Percentiles rank a stretch among this genome's conserved stretches.
phyloP scores from a whole-genome alignment of 805 yeast genomes.

The Suhomyces kilbournensis region DNA sequence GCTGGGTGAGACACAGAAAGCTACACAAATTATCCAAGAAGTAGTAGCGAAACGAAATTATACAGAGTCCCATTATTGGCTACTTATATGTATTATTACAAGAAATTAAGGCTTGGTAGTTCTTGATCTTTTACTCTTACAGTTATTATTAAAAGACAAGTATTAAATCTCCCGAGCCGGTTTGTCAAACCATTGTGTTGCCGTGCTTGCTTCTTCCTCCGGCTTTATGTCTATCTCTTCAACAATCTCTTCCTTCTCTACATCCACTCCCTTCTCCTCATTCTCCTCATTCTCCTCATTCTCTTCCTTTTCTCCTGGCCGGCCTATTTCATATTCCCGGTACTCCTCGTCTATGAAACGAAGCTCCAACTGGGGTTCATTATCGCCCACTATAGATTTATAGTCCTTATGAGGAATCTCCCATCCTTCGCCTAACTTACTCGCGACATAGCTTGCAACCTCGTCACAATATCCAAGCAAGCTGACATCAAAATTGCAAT shows the following conservation, averaged over 20 bases:
- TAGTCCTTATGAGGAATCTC: slow-evolving; percentile 29
- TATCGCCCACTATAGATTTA: slow-evolving; percentile 13
- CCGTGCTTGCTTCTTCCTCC: not conserved
- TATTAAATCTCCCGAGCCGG: not conserved
- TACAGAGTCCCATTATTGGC: not conserved
- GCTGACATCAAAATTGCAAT: slow-evolving; percentile 75
- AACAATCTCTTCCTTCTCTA: not conserved
- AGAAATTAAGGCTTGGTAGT: not conserved
- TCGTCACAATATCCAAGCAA: slow-evolving; percentile 83
- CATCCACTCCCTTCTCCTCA: not conserved
- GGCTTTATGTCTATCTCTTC: not conserved
- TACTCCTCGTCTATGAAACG: slow-evolving; percentile 10
- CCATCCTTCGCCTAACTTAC: slow-evolving; percentile 27
- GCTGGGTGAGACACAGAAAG: not conserved
- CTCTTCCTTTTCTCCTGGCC: not conserved
- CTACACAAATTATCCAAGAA: not conserved
- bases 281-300: not conserved
- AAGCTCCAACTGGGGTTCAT: slow-evolving; percentile 5
- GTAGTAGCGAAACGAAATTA: not conserved
- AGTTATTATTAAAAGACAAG: not conserved
- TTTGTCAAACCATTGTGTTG: not conserved
- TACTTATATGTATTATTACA: not conserved
- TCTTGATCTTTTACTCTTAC: not conserved
- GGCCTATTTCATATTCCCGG: slow-evolving; percentile 11
- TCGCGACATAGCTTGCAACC: slow-evolving; percentile 58